A percentile compares a stretch with the other conserved stretches of the same genome.
phyloP scores from a whole-genome alignment of 73 alveolate genomes.

The Paramecium tetraurelia region DNA sequence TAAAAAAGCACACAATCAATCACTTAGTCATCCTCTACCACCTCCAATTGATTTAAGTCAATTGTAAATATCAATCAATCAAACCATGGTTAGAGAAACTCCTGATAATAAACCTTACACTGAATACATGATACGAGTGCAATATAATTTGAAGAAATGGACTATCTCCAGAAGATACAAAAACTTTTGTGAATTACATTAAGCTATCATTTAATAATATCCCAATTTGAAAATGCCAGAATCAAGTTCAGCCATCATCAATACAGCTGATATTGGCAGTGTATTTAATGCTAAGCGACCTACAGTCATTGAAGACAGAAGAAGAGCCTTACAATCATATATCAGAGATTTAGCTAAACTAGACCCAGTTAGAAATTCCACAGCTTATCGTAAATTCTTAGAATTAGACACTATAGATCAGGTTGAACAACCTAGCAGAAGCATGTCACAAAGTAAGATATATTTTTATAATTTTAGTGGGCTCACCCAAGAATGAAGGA shows the following conservation, averaged over 20 bases:
- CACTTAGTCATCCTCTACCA: constrained; percentile 17
- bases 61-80: constrained; percentile 47
- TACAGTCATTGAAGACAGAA: constrained; percentile 61
- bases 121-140: constrained; percentile 78
- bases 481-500: constrained; percentile 34
- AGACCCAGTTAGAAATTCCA: constrained; percentile 48
- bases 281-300: constrained; percentile 57
- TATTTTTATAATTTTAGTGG: not conserved
- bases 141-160: constrained; percentile 73
- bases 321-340: constrained; percentile 52
- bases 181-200: constrained; percentile 74
- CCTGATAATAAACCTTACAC: constrained; percentile 78
- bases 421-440: constrained; percentile 26
- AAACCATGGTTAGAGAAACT: constrained; percentile 64
- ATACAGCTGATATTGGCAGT: constrained; percentile 60
- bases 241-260: constrained; percentile 58
- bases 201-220: not conserved
- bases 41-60: constrained; percentile 53
- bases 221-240: constrained; percentile 63
- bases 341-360: constrained; percentile 60
- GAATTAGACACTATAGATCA: constrained; percentile 47
- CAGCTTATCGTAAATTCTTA: constrained; percentile 52
- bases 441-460: constrained; percentile 3
- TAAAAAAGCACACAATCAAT: not conserved
- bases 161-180: constrained; percentile 71